Evolutionary conservation across 2,329 filamentous ascomycete genomes (phyloP).

Genomic region (Trichoderma harzianum): DNA sequence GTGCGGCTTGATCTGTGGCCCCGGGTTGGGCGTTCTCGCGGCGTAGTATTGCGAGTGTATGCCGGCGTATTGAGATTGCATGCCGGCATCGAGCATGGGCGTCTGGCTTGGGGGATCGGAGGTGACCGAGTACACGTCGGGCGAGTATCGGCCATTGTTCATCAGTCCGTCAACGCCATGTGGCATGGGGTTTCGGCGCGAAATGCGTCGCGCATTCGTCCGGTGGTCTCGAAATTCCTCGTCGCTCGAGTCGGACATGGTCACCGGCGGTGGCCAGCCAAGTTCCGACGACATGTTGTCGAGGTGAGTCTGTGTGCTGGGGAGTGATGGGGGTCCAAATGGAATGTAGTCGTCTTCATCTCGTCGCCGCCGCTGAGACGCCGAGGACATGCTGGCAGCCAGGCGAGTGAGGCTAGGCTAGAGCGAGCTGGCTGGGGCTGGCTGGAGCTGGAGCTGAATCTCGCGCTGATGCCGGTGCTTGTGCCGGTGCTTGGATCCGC

Average conservation of each 20-base stretch:
- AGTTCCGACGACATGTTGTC: constrained; percentile 9
- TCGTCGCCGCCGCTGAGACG: constrained; percentile 9
- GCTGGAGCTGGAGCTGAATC: background rate
- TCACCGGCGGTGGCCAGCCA: constrained; percentile 5
- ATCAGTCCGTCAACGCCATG: background rate
- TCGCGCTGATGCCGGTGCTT: background rate
- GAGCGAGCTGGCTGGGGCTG: background rate
- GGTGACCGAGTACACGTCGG: constrained; percentile 6
- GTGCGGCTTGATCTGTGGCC: constrained; percentile 28
- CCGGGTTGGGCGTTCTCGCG: background rate
- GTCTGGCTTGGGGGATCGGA: constrained; percentile 7
- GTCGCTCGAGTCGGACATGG: constrained; percentile 15
- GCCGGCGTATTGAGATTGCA: constrained; percentile 7
- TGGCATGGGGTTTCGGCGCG: background rate
- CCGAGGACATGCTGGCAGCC: constrained; percentile 11
- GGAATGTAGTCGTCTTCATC: constrained; percentile 16
- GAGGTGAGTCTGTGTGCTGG: constrained; percentile 3
- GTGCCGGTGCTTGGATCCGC: background rate
- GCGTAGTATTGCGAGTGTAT: constrained; percentile 13
- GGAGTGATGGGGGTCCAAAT: constrained; percentile 13
- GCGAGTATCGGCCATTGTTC: background rate
- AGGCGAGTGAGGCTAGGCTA: background rate
- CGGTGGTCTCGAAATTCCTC: background rate
- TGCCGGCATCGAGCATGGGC: constrained; percentile 2
- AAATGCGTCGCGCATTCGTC: background rate